Base-by-base conservation (phyloP, 352 stramenopile genomes). In the Globisporangium cederbergense region DNA sequence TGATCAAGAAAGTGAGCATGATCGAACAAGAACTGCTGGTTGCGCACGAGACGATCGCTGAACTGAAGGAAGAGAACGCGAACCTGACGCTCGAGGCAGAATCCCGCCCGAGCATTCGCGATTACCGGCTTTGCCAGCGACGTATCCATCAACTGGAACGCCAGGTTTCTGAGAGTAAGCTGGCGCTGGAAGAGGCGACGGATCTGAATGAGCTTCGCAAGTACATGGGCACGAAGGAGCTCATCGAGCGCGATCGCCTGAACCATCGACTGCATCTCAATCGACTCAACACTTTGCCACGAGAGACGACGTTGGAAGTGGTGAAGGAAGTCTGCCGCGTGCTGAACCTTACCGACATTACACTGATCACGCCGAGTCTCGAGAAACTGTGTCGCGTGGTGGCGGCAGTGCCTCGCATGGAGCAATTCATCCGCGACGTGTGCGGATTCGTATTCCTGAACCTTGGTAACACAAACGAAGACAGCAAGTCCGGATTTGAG, bases 351-450 rank as follows among this genome's bases (percentile, higher is more conserved):
- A 90, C 83, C 0, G 88, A 96, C 63, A 88, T 95, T 34, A 94
- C 82, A 20, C 65, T 94, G 28, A 93, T 95, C 61, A 75, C 75
- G 0, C 85, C 86, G 42, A 93, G 78, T 56, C 65, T 96, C 2
- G 73, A 90, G 20, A 95, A 96, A 63, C 69, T 96, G 9, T 93
- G 81, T 52, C 84, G 77, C 58, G 89, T 95, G 11, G 85, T 97
- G 7, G 71, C 76, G 13, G 82, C 83, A 1, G 85, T 97, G 6
- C 87, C 89, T 0, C 75, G 85, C 11, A 91, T 96, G 79, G 89
- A 96, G 57, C 88, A 81, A 57, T 96, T 97, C 49, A 91, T 97
- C 60, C 84, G 81, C 4, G 84, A 95, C n/a, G 83, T 96, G 1
- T 93, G 82, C 50, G 78, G 76, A 3, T 91, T 88, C 47, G 81